A percentile compares a stretch with the other conserved stretches of the same genome.
Conservation (phyloP, 1,284 basidiomycete genomes). For the Vanrija sp. region DNA sequence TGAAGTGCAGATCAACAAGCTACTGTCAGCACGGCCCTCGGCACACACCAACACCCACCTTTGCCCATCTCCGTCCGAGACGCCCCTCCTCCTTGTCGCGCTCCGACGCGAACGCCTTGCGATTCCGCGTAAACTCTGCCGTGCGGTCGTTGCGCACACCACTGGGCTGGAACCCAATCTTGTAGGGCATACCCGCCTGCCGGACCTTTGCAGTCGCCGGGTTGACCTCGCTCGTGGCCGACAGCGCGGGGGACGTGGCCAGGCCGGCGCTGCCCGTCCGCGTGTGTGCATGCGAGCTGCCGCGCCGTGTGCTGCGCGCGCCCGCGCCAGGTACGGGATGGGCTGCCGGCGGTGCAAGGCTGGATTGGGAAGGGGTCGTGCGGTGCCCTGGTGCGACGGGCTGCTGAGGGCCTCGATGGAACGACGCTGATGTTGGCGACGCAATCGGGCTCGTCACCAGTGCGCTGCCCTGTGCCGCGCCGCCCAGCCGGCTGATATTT, state of each 20-base stretch:
- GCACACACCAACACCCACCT: conserved; percentile 46
- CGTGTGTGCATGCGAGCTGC: conserved; percentile 2
- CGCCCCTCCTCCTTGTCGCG: conserved; percentile 72
- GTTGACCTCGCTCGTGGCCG: background rate
- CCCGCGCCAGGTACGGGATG: background rate
- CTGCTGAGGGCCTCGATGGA: background rate
- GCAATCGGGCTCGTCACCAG: background rate
- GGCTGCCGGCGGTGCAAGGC: background rate
- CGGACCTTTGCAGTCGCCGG: background rate
- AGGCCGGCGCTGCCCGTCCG: background rate
- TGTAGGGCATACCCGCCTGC: conserved; percentile 56
- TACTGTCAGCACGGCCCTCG: conserved; percentile 14
- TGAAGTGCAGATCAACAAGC: conserved; percentile 77
- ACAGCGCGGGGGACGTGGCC: background rate
- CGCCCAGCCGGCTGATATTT: conserved; percentile 16
- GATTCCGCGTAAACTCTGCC: conserved; percentile 66
- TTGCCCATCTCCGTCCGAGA: conserved; percentile 74
- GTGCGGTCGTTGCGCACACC: conserved; percentile 68
- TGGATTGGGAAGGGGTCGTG: background rate
- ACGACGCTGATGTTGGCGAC: background rate
- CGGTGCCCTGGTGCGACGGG: background rate
- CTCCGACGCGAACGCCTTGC: conserved; percentile 58
- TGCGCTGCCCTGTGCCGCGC: background rate
- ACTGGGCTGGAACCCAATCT: conserved; percentile 75
- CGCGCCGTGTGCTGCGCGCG: no score